Evolutionary conservation across 306 rosid species (phyloP), one percentile per base, ranked within the genome.

Genomic region (Pyrus communis): DNA sequence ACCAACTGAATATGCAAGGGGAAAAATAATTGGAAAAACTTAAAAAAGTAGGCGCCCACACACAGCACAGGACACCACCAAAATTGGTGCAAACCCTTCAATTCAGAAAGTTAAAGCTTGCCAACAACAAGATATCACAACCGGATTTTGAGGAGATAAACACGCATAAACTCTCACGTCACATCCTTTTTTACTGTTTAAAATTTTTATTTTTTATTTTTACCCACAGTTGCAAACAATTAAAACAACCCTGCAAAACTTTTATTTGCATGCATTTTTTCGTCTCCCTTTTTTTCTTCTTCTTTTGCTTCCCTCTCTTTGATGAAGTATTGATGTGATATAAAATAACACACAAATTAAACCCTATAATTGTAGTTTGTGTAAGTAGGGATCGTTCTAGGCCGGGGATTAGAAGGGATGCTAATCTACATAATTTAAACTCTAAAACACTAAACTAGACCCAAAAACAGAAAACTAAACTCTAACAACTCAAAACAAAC

Each of bases 71-170:
- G 21, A 23, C 49, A 52, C 49, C 57, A 40, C 51, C 49, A 21
- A 33, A 33, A 71, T 23, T 71, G 33, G 35, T 71, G 65, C 64
- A 5, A 54, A 19, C 30, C 7, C 64, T 57, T 22, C 22, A 22
- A 57, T 58, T 13, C 21, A n/a, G 67, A 73, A 73, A 57, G 35
- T 62, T 40, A 73, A 58, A 40, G 68, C 11, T 73, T 25, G 43
- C 77, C 77, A 69, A 73, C 77, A 73, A 42, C 28, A 59, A 73
- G 42, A 73, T 60, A 73, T 73, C 42, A 52, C 12, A 23, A 14
- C 10, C 77, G 57, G 69, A 73, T 73, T 73, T 73, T 73, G 28
- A 60, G 77, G 77, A 60, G 77, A 60, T 23, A 13, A 73, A 35
- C 4, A 66, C n/a, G 70, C 45, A 65, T 19, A 65, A 49, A 13